phyloP scores from a whole-genome alignment of 805 yeast species.

The Pichia gijzeniarum region DNA sequence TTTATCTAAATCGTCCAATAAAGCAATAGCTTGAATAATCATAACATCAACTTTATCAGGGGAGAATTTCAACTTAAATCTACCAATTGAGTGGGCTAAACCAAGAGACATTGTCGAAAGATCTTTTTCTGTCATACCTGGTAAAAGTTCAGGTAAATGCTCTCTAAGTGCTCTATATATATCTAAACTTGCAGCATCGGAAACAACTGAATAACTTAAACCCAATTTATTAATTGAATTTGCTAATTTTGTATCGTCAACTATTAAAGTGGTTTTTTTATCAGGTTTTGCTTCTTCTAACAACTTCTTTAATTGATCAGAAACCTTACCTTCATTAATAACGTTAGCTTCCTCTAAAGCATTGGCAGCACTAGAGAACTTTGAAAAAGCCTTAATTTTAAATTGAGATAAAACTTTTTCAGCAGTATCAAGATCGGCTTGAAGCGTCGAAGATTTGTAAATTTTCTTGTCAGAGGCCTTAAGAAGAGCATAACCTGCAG shows the following conservation, averaged over 20 bases:
- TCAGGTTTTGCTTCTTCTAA: constrained; percentile 71
- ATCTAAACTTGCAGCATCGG: constrained; percentile 93
- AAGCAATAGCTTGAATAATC: constrained; percentile 98
- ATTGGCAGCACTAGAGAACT: constrained; percentile 88
- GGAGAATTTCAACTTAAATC: constrained; percentile 94
- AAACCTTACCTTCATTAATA: constrained; percentile 88
- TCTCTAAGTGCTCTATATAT: constrained; percentile 94
- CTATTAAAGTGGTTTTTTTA: constrained; percentile 82
- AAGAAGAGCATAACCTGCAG: constrained; percentile 97
- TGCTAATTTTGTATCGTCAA: constrained; percentile 92
- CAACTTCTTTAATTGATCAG: constrained; percentile 71
- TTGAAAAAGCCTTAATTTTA: constrained; percentile 92
- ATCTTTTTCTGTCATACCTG: constrained; percentile 83
- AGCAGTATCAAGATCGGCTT: constrained; percentile 72
- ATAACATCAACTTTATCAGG: constrained; percentile 98
- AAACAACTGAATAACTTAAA: constrained; percentile 76
- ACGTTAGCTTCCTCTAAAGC: constrained; percentile 95
- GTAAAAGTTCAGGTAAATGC: constrained; percentile 86
- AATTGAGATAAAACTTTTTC: constrained; percentile 85
- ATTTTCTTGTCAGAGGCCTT: constrained; percentile 97
- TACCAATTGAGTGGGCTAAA: constrained; percentile 97
- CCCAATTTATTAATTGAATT: constrained; percentile 95
- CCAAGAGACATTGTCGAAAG: constrained; percentile 94
- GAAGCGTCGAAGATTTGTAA: constrained; percentile 70
- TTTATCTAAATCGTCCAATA: constrained; percentile 93